Evolutionary conservation across 805 yeast species (phyloP).

Genomic region (Metschnikowia drakensbergensis): DNA sequence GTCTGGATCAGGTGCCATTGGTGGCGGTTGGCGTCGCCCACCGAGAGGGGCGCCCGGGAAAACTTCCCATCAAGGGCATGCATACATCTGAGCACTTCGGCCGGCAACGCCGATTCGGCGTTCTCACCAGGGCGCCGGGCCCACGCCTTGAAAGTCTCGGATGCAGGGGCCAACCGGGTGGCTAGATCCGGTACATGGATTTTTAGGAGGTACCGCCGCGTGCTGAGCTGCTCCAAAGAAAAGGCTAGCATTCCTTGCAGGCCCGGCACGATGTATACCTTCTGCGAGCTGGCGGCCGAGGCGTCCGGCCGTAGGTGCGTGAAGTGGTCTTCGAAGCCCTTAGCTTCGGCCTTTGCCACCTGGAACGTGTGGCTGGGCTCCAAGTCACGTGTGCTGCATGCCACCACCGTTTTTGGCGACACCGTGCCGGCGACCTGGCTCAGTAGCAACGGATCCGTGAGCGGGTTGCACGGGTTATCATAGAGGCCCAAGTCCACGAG

Average conservation of each 20-base stretch:
- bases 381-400: constrained; percentile 20
- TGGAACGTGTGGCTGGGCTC: constrained; percentile 6
- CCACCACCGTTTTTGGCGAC: constrained; percentile 11
- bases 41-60: neutral
- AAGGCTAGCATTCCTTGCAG: constrained; percentile 21
- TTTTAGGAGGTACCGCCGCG: constrained; percentile 33
- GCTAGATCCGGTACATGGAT: constrained; percentile 44
- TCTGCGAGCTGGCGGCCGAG: constrained; percentile 26
- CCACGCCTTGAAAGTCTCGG: constrained; percentile 11
- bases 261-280: constrained; percentile 31
- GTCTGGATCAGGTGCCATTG: constrained; percentile 15
- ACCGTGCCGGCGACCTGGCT: constrained; percentile 24
- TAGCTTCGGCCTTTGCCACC: constrained; percentile 4
- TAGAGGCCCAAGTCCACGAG: constrained; percentile 23
- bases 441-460: constrained; percentile 29
- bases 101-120: neutral
- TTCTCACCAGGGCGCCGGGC: constrained; percentile 6
- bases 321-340: constrained; percentile 23
- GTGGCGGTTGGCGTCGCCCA: constrained; percentile 5
- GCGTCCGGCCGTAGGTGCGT: constrained; percentile 27
- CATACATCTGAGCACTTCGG: neutral
- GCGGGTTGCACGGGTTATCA: constrained; percentile 19
- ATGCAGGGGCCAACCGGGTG: constrained; percentile 30
- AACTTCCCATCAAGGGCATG: neutral
- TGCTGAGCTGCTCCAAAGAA: constrained; percentile 35